These are phyloP conservation scores for Globisporangium acanthophoron DNA, from an alignment of 352 stramenopile species.

Conservation along the genomic window DNA sequence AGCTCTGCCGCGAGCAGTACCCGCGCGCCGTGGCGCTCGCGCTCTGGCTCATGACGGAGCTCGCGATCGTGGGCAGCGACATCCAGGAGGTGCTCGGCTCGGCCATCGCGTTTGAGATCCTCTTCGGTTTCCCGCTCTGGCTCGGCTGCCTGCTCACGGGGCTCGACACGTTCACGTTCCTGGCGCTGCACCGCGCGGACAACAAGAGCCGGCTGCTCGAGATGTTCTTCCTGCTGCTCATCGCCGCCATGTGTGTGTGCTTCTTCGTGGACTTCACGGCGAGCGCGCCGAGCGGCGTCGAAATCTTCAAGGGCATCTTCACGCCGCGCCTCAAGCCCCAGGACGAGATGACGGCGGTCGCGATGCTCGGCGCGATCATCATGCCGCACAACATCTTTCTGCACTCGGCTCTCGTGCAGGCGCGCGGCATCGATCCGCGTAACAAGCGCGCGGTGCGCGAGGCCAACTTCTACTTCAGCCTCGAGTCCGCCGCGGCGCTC, in stretches of 20 bases:
- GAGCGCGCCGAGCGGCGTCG: conserved; percentile 49
- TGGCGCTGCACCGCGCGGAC: conserved; percentile 81
- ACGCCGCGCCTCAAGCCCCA: conserved; percentile 52
- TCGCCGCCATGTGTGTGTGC: conserved; percentile 91
- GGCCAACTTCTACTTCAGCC: conserved; percentile 93
- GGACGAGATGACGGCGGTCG: conserved; percentile 82
- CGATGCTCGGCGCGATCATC: conserved; percentile 92
- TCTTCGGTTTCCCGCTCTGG: conserved; percentile 89
- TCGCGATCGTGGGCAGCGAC: conserved; percentile 89
- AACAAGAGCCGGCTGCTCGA: conserved; percentile 92
- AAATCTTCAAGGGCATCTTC: conserved; percentile 9
- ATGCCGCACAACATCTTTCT: conserved; percentile 94
- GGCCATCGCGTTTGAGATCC: conserved; percentile 88
- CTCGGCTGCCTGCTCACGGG: conserved; percentile 83
- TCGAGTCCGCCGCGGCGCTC: conserved; percentile 89
- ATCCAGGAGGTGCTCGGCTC: conserved; percentile 91
- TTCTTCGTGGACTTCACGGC: conserved; percentile 89
- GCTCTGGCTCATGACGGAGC: conserved; percentile 92
- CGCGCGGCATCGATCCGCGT: conserved; percentile 45
- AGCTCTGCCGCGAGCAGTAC: conserved; percentile 83
- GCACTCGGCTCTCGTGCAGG: conserved; percentile 82
- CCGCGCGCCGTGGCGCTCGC: conserved; percentile 63
- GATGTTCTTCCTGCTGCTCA: conserved; percentile 89
- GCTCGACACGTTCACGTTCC: conserved; percentile 93
- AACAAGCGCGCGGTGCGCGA: conserved; percentile 65